Percentiles rank a stretch among this genome's conserved stretches.
Conservation (phyloP, 2,329 filamentous ascomycete genomes). For the Exophiala sideris region DNA sequence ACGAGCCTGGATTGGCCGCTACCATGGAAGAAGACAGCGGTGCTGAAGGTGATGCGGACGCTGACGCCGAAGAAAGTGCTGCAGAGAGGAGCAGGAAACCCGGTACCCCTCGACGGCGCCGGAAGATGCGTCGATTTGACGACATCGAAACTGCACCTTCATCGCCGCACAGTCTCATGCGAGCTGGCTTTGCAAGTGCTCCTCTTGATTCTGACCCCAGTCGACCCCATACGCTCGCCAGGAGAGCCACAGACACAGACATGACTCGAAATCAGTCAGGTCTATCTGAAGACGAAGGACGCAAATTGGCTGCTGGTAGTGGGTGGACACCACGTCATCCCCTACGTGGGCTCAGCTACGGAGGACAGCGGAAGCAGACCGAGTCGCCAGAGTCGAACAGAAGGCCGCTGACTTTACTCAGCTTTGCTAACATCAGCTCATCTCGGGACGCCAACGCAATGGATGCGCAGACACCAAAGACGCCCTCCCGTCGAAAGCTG, state of each 20-base stretch:
- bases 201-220: constrained; percentile 46
- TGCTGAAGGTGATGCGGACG: constrained; percentile 57
- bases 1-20: constrained; percentile 51
- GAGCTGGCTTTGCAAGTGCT: constrained; percentile 30
- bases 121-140: constrained; percentile 57
- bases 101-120: constrained; percentile 59
- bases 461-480: constrained; percentile 23
- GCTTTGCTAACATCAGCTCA: constrained; percentile 61
- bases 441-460: constrained; percentile 41
- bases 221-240: constrained; percentile 51
- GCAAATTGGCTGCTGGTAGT: constrained; percentile 55
- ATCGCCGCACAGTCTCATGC: constrained; percentile 54
- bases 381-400: constrained; percentile 51
- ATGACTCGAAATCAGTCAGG: constrained; percentile 61
- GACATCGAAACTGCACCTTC: constrained; percentile 63
- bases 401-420: constrained; percentile 63
- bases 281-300: constrained; percentile 72
- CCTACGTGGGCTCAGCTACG: constrained; percentile 51
- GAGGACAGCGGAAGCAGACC: constrained; percentile 52
- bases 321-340: constrained; percentile 61
- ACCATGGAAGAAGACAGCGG: constrained; percentile 59
- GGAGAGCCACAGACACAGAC: constrained; percentile 62
- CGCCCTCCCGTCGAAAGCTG: constrained; percentile 40
- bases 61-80: constrained; percentile 81
- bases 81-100: constrained; percentile 62